A percentile compares a stretch with the other conserved stretches of the same genome.
phyloP scores from a whole-genome alignment of 768 basidiomycete genomes.

The Suillus tomentosus region DNA sequence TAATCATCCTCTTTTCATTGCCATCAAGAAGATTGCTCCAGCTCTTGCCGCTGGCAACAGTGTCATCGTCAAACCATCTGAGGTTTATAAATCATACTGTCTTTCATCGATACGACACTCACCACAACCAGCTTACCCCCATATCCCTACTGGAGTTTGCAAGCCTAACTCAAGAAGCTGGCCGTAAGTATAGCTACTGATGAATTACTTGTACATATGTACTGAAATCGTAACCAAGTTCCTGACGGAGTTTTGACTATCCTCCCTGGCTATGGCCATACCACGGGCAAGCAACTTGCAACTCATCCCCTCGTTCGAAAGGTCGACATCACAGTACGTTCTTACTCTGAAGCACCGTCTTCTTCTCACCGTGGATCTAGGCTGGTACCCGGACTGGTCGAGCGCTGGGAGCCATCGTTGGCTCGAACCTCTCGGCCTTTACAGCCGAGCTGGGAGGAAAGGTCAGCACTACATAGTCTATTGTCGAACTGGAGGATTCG shows the following conservation, averaged over 20 bases:
- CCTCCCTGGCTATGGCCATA: constrained; percentile 69
- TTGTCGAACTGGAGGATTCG: neutral
- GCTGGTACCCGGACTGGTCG: constrained; percentile 80
- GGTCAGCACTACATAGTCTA: constrained; percentile 36
- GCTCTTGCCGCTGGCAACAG: constrained; percentile 85
- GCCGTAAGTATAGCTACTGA: constrained; percentile 46
- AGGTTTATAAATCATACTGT: constrained; percentile 41
- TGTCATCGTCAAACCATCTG: constrained; percentile 82
- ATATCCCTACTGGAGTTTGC: constrained; percentile 80
- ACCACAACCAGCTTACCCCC: constrained; percentile 60
- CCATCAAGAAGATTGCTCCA: constrained; percentile 85
- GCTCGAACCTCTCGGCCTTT: constrained; percentile 69
- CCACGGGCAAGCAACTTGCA: constrained; percentile 65
- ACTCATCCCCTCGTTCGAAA: constrained; percentile 70
- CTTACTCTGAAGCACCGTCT: neutral
- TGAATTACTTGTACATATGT: neutral
- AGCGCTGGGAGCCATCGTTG: constrained; percentile 71
- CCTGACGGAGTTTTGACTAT: constrained; percentile 74
- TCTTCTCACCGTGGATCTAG: constrained; percentile 36
- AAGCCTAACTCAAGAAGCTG: constrained; percentile 61
- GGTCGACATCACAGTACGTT: constrained; percentile 78
- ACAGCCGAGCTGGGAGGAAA: constrained; percentile 90
- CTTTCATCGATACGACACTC: constrained; percentile 6
- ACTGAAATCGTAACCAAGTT: constrained; percentile 45
- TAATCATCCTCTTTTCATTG: constrained; percentile 88